A percentile compares a stretch with the other conserved stretches of the same genome.
Evolutionary conservation across 495 filamentous ascomycete genomes (phyloP).

Genomic region (Apiosordaria backusii): DNA sequence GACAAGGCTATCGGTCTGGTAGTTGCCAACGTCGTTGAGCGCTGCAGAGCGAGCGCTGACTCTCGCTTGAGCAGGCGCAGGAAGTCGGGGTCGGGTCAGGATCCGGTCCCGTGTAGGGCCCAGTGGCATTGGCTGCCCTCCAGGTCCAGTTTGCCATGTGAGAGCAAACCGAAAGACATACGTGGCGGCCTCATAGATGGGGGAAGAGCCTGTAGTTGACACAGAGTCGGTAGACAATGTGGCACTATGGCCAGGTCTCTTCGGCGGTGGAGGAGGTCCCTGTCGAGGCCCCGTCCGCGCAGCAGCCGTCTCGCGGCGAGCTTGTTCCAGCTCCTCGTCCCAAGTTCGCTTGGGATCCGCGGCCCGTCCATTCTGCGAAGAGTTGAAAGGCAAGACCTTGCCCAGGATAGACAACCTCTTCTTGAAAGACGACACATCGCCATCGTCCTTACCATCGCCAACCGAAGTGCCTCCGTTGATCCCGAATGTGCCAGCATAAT

Average conservation of each 20-base stretch:
- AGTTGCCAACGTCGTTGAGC: not conserved
- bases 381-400: conserved; percentile 58
- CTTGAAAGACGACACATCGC: conserved; percentile 41
- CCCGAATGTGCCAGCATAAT: conserved; percentile 17
- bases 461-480: conserved; percentile 2
- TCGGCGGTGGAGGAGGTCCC: conserved; percentile 33
- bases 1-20: not conserved
- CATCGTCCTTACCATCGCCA: conserved; percentile 11
- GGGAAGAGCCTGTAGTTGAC: conserved; percentile 43
- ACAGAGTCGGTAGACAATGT: conserved; percentile 36
- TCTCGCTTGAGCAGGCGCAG: conserved; percentile 61
- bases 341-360: conserved; percentile 24
- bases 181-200: conserved; percentile 40
- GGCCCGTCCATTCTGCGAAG: conserved; percentile 21
- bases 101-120: conserved; percentile 36
- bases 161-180: conserved; percentile 48
- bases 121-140: conserved; percentile 22
- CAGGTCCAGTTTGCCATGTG: conserved; percentile 28
- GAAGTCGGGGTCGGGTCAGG: conserved; percentile 71
- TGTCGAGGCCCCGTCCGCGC: conserved; percentile 13
- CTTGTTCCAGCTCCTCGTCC: conserved; percentile 42
- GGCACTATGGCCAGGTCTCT: conserved; percentile 20
- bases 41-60: conserved; percentile 39
- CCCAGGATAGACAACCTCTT: conserved; percentile 68
- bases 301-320: conserved; percentile 43